Conservation (phyloP, 2,329 filamentous ascomycete species). For the Lachnellula cervina region DNA sequence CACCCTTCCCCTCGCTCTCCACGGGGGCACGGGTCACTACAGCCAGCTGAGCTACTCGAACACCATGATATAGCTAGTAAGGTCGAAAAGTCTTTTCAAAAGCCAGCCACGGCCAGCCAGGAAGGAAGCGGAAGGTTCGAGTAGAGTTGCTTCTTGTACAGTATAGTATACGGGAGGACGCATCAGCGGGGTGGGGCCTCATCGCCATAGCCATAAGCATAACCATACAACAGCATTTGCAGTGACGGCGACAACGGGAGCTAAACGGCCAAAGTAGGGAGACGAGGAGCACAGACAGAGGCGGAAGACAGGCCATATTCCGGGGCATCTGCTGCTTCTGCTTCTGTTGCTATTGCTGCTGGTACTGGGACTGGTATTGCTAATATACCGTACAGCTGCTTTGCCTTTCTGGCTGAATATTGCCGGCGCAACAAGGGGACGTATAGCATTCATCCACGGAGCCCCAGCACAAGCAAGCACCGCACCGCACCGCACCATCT, state of each 20-base stretch:
- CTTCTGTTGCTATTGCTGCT: neutral
- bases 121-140: neutral
- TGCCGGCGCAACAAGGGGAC: neutral
- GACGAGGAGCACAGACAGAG: neutral
- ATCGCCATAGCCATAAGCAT: neutral
- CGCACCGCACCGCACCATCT: neutral
- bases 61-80: neutral
- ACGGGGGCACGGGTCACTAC: neutral
- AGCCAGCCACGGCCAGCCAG: neutral
- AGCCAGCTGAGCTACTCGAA: neutral
- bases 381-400: neutral
- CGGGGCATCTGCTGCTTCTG: neutral
- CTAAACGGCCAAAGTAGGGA: neutral
- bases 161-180: neutral
- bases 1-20: neutral
- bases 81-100: neutral
- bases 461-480: neutral
- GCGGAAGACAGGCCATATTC: neutral
- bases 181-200: neutral
- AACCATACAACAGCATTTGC: neutral
- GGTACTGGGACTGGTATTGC: neutral
- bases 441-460: slow-evolving; percentile 1
- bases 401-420: slow-evolving; percentile 12
- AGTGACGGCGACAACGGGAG: neutral
- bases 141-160: neutral